These are phyloP conservation scores for Casuarina glauca DNA, from an alignment of 306 rosid species.

Conservation along the genomic window DNA sequence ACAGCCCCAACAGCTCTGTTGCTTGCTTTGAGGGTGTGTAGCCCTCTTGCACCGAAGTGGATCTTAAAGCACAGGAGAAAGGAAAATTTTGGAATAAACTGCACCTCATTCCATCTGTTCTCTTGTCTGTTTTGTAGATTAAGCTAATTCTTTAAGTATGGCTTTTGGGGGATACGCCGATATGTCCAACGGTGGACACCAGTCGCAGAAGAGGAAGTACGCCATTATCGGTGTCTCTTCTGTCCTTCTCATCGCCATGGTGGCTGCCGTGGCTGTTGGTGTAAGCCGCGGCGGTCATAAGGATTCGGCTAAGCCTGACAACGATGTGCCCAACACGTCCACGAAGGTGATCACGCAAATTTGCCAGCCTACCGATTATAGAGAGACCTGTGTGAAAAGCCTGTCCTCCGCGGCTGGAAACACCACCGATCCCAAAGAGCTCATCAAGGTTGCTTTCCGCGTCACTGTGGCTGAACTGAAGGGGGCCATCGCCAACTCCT, in stretches of 20 bases:
- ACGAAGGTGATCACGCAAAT: constrained; percentile 36
- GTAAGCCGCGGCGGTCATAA: constrained; percentile 4
- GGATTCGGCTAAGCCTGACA: neutral
- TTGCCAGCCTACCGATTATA: constrained; percentile 60
- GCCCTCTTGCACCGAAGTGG: neutral
- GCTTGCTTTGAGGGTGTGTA: constrained; percentile 2
- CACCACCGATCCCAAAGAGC: constrained; percentile 43
- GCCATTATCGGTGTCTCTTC: constrained; percentile 43
- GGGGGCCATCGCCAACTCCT: constrained; percentile 34
- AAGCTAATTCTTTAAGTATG: constrained; percentile 15
- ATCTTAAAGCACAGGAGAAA: neutral
- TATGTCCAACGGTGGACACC: constrained; percentile 9
- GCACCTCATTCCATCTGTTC: neutral
- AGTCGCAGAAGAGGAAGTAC: constrained; percentile 37
- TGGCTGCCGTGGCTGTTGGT: constrained; percentile 53
- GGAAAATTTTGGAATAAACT: neutral
- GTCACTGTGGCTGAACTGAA: constrained; percentile 30
- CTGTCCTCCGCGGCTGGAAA: constrained; percentile 12
- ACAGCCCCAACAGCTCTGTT: neutral
- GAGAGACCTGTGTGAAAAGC: constrained; percentile 47
- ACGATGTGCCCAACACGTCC: neutral
- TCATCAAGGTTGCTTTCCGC: constrained; percentile 43
- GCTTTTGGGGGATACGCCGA: constrained; percentile 27
- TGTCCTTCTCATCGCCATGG: constrained; percentile 51
- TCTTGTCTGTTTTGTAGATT: neutral